phyloP scores from a whole-genome alignment of 129 eudicot genomes.

The Chrysanthemum lavandulifolium region DNA sequence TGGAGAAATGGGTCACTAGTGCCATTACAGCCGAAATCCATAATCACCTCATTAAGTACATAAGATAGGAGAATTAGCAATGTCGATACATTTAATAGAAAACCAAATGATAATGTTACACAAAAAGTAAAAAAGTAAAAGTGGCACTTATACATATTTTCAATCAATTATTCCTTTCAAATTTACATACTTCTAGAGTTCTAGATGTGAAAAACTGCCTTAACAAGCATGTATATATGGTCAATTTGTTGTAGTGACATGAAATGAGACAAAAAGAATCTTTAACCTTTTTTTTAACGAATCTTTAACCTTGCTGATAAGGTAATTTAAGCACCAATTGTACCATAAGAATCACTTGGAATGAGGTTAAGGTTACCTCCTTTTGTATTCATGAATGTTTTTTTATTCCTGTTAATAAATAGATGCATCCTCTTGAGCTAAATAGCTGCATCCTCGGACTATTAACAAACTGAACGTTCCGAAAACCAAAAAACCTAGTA shows the following conservation, averaged over 20 bases:
- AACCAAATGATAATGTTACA: no score
- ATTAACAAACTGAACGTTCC: neutral
- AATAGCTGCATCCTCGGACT: neutral
- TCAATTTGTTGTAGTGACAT: no score
- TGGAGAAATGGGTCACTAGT: no score
- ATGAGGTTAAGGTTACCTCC: constrained; percentile 25
- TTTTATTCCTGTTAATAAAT: constrained; percentile 5
- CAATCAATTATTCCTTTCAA: neutral
- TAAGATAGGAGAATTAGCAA: no score
- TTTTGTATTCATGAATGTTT: constrained; percentile 20
- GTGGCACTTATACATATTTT: no score
- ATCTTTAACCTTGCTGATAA: constrained; percentile 14
- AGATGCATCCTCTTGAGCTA: constrained; percentile 4
- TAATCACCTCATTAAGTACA: no score
- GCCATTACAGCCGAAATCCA: no score
- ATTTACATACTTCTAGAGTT: neutral
- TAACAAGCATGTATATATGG: no score
- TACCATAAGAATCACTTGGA: constrained; percentile 28
- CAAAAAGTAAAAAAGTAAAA: no score
- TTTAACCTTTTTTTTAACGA: neutral
- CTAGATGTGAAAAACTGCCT: neutral
- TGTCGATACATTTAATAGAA: no score
- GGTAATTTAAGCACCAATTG: constrained; percentile 4
- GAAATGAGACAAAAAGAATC: neutral
- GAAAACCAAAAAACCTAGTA: constrained; percentile 9